Evolutionary conservation across 352 stramenopile species (phyloP).

Genomic region (Phytophthora syringae): DNA sequence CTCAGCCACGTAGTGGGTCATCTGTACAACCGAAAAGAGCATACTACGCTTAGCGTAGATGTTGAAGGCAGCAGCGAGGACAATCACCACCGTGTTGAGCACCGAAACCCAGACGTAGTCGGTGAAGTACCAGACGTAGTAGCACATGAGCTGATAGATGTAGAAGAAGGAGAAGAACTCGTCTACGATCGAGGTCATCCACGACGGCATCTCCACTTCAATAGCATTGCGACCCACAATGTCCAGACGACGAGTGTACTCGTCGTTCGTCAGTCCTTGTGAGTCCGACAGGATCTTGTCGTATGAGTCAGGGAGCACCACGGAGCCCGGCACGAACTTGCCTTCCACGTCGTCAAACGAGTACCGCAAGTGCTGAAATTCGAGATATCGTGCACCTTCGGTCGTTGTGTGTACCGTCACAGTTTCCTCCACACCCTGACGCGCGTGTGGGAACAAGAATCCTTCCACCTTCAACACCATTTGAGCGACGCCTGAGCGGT

Average conservation of each 20-base stretch:
- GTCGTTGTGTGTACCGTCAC: slow-evolving; percentile 47
- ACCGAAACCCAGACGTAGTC: slow-evolving; percentile 66
- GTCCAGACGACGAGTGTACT: slow-evolving; percentile 48
- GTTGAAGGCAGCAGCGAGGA: slow-evolving; percentile 60
- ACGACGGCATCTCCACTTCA: slow-evolving; percentile 66
- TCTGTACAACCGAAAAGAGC: slow-evolving; percentile 56
- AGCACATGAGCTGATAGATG: slow-evolving; percentile 88
- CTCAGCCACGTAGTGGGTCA: slow-evolving; percentile 71
- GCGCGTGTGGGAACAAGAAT: slow-evolving; percentile 47
- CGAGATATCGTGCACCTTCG: slow-evolving; percentile 49
- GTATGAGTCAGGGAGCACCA: slow-evolving; percentile 56
- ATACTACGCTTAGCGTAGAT: slow-evolving; percentile 75
- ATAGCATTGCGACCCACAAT: slow-evolving; percentile 70
- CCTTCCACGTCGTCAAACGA: slow-evolving; percentile 53
- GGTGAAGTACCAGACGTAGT: slow-evolving; percentile 85
- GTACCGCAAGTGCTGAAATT: slow-evolving; percentile 75
- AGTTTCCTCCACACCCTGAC: slow-evolving; percentile 60
- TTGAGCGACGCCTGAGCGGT: slow-evolving; percentile 62
- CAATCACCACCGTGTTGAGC: slow-evolving; percentile 69
- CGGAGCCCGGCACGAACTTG: slow-evolving; percentile 57
- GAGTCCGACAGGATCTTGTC: slow-evolving; percentile 54
- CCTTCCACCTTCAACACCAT: slow-evolving; percentile 61
- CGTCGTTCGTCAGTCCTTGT: slow-evolving; percentile 47
- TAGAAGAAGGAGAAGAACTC: slow-evolving; percentile 82
- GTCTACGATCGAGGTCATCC: slow-evolving; percentile 54